Evolutionary conservation across 768 basidiomycete species (phyloP).

Genomic region (Lactarius akahatsu): DNA sequence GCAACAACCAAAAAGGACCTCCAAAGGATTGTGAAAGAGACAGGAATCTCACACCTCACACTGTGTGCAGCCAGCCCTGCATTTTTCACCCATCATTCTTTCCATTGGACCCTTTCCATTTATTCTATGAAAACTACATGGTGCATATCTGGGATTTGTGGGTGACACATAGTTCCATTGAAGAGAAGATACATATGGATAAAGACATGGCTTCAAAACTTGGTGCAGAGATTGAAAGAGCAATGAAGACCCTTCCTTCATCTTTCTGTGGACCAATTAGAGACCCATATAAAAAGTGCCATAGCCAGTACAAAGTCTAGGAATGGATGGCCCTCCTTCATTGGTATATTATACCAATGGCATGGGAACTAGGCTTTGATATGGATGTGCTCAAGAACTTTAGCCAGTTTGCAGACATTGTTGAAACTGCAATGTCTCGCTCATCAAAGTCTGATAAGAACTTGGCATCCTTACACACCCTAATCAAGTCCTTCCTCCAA

Average conservation of each 20-base stretch:
- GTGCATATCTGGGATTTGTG: constrained; percentile 38
- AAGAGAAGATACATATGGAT: background rate
- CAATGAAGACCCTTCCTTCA: background rate
- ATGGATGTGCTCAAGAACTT: constrained; percentile 23
- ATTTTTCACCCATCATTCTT: constrained; percentile 39
- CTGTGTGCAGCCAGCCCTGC: constrained; percentile 19
- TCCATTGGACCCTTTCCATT: constrained; percentile 40
- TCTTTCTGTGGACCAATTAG: background rate
- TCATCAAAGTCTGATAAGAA: background rate
- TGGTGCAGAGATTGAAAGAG: background rate
- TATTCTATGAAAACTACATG: constrained; percentile 39
- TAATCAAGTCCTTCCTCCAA: background rate
- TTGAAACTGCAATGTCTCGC: constrained; percentile 7
- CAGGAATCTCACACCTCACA: background rate
- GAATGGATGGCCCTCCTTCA: no score
- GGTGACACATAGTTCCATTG: constrained; percentile 24
- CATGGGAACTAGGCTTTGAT: background rate
- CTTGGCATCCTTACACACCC: background rate
- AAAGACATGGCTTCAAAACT: constrained; percentile 7
- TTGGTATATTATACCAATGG: background rate
- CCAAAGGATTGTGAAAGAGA: background rate
- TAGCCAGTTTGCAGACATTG: background rate
- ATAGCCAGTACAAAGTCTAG: no score
- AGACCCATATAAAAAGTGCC: background rate
- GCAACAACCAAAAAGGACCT: background rate